phyloP scores from a whole-genome alignment of 1,284 basidiomycete genomes.

The Ganoderma boninense region DNA sequence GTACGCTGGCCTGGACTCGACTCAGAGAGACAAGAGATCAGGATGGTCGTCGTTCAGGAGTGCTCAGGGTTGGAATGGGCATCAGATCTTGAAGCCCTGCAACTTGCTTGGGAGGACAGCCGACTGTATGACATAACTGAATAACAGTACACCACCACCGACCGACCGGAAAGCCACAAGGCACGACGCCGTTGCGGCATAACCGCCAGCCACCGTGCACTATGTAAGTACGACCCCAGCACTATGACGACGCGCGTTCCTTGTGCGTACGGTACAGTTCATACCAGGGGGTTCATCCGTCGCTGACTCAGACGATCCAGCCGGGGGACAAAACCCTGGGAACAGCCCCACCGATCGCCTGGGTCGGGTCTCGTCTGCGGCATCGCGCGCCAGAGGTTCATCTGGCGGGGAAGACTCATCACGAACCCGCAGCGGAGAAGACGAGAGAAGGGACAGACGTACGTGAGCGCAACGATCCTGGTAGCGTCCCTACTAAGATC shows the following conservation, averaged over 20 bases:
- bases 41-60: background rate
- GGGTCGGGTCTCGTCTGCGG: background rate
- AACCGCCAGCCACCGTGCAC: background rate
- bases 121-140: background rate
- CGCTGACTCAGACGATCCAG: background rate
- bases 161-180: background rate
- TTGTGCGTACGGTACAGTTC: background rate
- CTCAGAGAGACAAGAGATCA: background rate
- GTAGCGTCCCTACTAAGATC: background rate
- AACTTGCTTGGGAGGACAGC: background rate
- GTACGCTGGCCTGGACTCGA: background rate
- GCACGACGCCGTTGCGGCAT: background rate
- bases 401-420: background rate
- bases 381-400: background rate
- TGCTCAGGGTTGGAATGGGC: background rate
- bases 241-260: slow-evolving; percentile 1
- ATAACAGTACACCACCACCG: background rate
- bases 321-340: slow-evolving; percentile 1
- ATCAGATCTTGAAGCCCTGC: background rate
- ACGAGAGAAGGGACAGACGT: background rate
- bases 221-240: background rate
- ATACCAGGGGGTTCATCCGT: background rate
- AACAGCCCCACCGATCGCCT: background rate
- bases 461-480: background rate
- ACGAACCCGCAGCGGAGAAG: background rate